Evolutionary conservation across 352 stramenopile genomes (phyloP), one percentile per base, ranked within the genome.

Genomic region (Thalassiosira oceanica): DNA sequence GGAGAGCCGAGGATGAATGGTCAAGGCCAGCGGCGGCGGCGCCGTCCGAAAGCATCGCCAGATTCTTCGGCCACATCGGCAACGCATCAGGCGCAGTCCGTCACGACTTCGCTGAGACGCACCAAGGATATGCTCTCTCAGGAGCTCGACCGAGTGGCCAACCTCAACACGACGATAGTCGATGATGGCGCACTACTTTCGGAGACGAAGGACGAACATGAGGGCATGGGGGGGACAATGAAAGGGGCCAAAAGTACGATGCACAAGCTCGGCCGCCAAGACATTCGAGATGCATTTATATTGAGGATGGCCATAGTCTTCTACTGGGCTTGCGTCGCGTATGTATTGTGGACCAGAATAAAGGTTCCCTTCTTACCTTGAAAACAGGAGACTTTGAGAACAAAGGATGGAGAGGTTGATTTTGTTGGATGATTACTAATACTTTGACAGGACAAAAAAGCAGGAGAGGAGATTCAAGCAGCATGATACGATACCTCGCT

Each of bases 211-310:
- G 43, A 61, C 20, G 51, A 69, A 36, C 66, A 76, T 43, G 44
- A 48, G 2, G 66, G 57, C 1, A 70, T 76, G 66, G 66, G 66
- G 8, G 66, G 66, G 2, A 76, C 57, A 15, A 76, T 76, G 66
- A 69, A 61, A 24, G 66, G 66, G 4, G 66, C 66, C 0, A 31
- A 35, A 24, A 35, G 52, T 1, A 26, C 61, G 20, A 46, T 76
- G 50, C 48, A 29, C 10, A 65, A 56, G 16, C 35, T 76, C 26
- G 51, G 42, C 16, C 58, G 57, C 23, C 66, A 76, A 35, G 66
- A 76, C 49, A 45, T 76, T 6, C 49, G 66, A 31, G 66, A 76
- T 61, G 66, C 66, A 1, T 21, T 76, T 21, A 48, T 76, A 56
- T 54, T 76, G 31, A 67, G 66, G 36, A 57, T 16, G 13, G 42